Evolutionary conservation across 768 basidiomycete genomes (phyloP).

Genomic region (Obba rivulosa): DNA sequence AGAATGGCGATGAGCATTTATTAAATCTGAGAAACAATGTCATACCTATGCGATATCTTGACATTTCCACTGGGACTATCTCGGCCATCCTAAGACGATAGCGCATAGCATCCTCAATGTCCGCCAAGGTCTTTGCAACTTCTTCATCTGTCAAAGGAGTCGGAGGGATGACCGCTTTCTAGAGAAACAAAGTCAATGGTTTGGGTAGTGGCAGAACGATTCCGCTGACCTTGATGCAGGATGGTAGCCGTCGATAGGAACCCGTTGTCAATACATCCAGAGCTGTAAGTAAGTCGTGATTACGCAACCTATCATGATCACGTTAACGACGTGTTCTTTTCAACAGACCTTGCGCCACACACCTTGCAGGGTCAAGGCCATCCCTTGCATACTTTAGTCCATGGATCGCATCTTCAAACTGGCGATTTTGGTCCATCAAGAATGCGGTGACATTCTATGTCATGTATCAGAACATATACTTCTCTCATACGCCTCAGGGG

Average conservation of each 20-base stretch:
- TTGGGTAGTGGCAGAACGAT: background rate
- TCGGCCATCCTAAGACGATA: conserved; percentile 78
- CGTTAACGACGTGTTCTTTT: background rate
- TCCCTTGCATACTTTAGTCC: conserved; percentile 63
- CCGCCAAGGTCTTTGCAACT: conserved; percentile 57
- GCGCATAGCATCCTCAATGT: conserved; percentile 74
- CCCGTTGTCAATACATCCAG: conserved; percentile 85
- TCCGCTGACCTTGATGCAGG: conserved; percentile 62
- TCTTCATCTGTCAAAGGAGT: conserved; percentile 62
- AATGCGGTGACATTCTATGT: conserved; percentile 81
- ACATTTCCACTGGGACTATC: conserved; percentile 79
- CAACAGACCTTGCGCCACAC: conserved; percentile 11
- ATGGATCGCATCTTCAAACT: conserved; percentile 67
- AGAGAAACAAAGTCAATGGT: conserved; percentile 1
- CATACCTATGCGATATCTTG: conserved; percentile 58
- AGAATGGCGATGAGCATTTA: conserved; percentile 7
- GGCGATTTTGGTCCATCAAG: conserved; percentile 77
- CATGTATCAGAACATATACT: background rate
- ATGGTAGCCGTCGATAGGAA: conserved; percentile 79
- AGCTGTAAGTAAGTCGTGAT: conserved; percentile 90
- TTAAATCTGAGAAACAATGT: conserved; percentile 16
- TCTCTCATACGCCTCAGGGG: too few species aligned
- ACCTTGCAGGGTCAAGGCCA: conserved; percentile 76
- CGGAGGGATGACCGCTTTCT: conserved; percentile 70
- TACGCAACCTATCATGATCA: conserved; percentile 58